Base-by-base conservation (phyloP, 2,329 filamentous ascomycete genomes). In the Lasiodiplodia citricola region DNA sequence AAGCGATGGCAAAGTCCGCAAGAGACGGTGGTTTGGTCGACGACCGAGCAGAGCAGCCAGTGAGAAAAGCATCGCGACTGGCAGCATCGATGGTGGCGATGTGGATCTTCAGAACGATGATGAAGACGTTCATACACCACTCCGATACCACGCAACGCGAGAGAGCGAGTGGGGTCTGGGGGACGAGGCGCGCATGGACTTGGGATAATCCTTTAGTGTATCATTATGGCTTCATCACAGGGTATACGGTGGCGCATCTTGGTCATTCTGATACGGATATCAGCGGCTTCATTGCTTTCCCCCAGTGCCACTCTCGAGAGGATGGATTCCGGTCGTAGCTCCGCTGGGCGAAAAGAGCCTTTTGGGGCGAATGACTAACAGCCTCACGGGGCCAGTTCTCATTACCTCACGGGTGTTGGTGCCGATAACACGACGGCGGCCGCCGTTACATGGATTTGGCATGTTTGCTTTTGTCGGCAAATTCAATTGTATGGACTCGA, bases 151-250 rank as follows among this genome's bases (percentile, higher is more conserved):
- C 72, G 72, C 89, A 82, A 72, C 86, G 80, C 79, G 83, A 47
- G 81, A 82, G 69, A 64, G 60, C 21, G 87, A 88, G 74, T 94
- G 93, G 90, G 92, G 92, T 0, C 87, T 96, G 62, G 92, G 92
- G 1, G 94, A 97, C 77, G 93, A 97, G 75, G 89, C 91, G 28
- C 86, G 91, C 74, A 96, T 97, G 91, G 91, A 89, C 38, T 82
- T 97, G 72, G 93, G 95, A 79, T 95, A 77, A 83, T 41, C 18
- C 28, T 25, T 13, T 25, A 11, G 25, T 31, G 4, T 8, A 4
- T 58, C 35, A 35, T 25, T 21, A 18, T n/a, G 23, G 31, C 18
- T 13, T 31, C 16, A 23, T 51, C 31, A 63, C 21, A 44, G 56
- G 56, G 21, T 31, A 35, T 35, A 41, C 23, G 28, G 23, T 57